A percentile compares a stretch with the other conserved stretches of the same genome.
phyloP scores from a whole-genome alignment of 495 filamentous ascomycete genomes.

The Articulospora tetracladia region DNA sequence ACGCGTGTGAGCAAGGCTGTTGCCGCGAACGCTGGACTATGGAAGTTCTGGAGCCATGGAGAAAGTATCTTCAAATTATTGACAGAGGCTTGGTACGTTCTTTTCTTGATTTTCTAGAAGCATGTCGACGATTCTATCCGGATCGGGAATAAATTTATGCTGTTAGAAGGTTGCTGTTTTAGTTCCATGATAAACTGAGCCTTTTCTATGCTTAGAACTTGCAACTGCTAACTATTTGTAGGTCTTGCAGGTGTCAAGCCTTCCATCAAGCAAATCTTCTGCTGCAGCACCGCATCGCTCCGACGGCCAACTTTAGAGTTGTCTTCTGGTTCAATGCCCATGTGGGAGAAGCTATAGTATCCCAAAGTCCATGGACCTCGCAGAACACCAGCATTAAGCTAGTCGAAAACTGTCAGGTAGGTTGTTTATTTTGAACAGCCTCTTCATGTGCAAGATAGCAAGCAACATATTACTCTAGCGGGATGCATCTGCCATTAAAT shows the following conservation, averaged over 20 bases:
- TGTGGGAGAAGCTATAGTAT: background rate
- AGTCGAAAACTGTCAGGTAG: constrained; percentile 3
- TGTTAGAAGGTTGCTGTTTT: too few relatives aligned
- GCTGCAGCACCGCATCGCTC: constrained; percentile 8
- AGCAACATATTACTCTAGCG: too few relatives aligned
- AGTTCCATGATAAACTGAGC: too few relatives aligned
- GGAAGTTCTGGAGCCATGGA: constrained; percentile 17
- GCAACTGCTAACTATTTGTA: background rate
- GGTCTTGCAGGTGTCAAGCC: constrained; percentile 8
- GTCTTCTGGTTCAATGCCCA: constrained; percentile 20
- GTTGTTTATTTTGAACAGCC: background rate
- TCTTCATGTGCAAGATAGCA: too few relatives aligned
- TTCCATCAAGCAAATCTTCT: constrained; percentile 15
- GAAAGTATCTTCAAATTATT: constrained; percentile 4
- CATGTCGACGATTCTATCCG: too few relatives aligned
- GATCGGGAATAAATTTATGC: too few relatives aligned
- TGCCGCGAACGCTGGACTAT: background rate
- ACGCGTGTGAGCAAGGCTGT: background rate
- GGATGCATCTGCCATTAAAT: too few relatives aligned
- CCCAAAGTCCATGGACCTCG: constrained; percentile 16
- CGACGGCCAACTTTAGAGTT: constrained; percentile 20
- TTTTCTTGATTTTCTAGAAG: background rate
- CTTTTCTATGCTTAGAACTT: too few relatives aligned
- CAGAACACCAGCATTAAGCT: constrained; percentile 26
- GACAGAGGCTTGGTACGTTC: constrained; percentile 6